phyloP scores from a whole-genome alignment of 2,329 filamentous ascomycete species.

The Neonectria coccinea region DNA sequence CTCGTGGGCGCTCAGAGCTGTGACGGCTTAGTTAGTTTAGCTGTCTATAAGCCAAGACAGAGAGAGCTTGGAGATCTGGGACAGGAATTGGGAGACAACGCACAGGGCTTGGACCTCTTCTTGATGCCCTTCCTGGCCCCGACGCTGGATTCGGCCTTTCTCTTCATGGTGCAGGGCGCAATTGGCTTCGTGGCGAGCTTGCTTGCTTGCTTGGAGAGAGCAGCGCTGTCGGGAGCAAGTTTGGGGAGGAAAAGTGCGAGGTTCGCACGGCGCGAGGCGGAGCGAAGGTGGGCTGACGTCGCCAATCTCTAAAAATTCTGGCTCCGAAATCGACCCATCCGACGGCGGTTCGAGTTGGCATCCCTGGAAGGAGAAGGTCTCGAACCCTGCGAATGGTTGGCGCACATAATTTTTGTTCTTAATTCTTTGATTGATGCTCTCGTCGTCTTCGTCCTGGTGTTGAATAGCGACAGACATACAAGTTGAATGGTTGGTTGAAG shows the following conservation, averaged over 20 bases:
- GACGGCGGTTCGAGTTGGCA: constrained; percentile 17
- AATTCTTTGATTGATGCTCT: not conserved
- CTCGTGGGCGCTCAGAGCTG: constrained; percentile 62
- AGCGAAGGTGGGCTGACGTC: constrained; percentile 46
- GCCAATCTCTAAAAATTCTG: constrained; percentile 40
- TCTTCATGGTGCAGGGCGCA: constrained; percentile 61
- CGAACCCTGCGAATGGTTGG: not conserved
- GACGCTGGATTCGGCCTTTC: constrained; percentile 65
- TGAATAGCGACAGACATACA: constrained; percentile 1
- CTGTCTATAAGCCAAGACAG: constrained; percentile 28
- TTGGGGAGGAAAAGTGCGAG: constrained; percentile 27
- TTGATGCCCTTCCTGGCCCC: constrained; percentile 58
- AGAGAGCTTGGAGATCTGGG: not conserved
- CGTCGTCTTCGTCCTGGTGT: not conserved
- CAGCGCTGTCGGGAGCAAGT: constrained; percentile 20
- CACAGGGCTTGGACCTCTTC: constrained; percentile 67
- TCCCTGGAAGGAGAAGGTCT: constrained; percentile 17
- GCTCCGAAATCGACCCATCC: constrained; percentile 46
- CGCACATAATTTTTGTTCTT: constrained; percentile 13
- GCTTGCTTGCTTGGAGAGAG: constrained; percentile 20
- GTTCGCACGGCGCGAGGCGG: constrained; percentile 30
- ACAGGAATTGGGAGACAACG: constrained; percentile 37
- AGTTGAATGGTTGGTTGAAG: not conserved
- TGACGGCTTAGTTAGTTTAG: not conserved
- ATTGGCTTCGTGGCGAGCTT: constrained; percentile 33